These are phyloP conservation scores for Jatropha multifida DNA, from an alignment of 441 rosid genomes.

Conservation along the genomic window DNA sequence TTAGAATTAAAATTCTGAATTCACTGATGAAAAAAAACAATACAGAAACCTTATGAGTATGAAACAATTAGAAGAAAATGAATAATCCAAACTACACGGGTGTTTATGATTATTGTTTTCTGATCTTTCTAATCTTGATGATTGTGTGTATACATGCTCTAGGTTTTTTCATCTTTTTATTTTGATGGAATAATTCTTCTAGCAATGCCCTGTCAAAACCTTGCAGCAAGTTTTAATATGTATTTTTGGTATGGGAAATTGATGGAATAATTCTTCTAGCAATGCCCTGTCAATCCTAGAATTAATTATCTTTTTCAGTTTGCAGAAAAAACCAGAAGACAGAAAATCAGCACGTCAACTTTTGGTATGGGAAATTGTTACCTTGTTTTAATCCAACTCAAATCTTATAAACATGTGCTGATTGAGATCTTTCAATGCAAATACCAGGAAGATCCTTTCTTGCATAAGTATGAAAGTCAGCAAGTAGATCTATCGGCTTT, in stretches of 20 bases:
- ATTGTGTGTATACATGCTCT: not conserved
- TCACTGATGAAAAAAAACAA: no score
- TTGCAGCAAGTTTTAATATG: not conserved
- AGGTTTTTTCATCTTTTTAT: not conserved
- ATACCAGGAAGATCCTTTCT: conserved; percentile 69
- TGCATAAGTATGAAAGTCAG: conserved; percentile 59
- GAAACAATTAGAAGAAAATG: not conserved
- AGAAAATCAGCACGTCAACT: conserved; percentile 74
- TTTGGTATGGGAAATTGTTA: conserved; percentile 43
- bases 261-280: not conserved
- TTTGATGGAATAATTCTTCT: not conserved
- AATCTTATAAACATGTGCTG: not conserved
- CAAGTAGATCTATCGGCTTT: conserved; percentile 67
- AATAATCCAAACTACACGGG: no score
- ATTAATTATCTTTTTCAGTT: conserved; percentile 46
- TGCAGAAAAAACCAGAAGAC: conserved; percentile 66
- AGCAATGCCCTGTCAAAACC: not conserved
- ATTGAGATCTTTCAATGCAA: conserved; percentile 3
- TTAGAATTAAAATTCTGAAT: no score
- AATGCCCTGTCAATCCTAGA: not conserved
- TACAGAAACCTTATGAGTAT: not conserved
- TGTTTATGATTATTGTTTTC: not conserved
- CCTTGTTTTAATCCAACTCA: conserved; percentile 7
- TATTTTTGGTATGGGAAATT: no score
- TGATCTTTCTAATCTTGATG: not conserved